These are phyloP conservation scores for Sistotremastrum suecicum DNA, from an alignment of 768 basidiomycete species.

Conservation along the genomic window DNA sequence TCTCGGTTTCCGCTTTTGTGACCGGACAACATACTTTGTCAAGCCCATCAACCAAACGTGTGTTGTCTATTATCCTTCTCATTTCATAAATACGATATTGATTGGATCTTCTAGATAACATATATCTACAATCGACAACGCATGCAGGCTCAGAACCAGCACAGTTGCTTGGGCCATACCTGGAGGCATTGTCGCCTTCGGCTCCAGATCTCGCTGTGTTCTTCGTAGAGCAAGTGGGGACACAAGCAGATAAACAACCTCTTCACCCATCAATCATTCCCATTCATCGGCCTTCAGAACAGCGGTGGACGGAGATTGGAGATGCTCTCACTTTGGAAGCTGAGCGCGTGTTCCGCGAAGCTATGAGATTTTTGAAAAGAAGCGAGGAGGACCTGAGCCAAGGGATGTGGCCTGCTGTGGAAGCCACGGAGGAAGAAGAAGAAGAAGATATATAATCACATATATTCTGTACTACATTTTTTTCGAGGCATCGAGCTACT, in stretches of 20 bases:
- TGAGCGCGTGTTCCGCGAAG: constrained; percentile 41
- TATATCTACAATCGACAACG: constrained; percentile 17
- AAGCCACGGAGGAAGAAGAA: no score
- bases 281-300: constrained; percentile 18
- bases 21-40: background rate
- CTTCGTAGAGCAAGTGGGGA: constrained; percentile 22
- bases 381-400: no score
- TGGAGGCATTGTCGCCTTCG: constrained; percentile 27
- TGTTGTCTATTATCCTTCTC: background rate
- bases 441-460: no score
- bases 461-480: no score
- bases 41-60: constrained; percentile 2
- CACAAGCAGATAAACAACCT: constrained; percentile 15
- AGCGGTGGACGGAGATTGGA: constrained; percentile 26
- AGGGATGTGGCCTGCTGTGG: no score
- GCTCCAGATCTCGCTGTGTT: constrained; percentile 27
- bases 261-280: constrained; percentile 18
- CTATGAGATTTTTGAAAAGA: constrained; percentile 17
- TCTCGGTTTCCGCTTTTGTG: constrained; percentile 45
- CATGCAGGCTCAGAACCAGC: constrained; percentile 18
- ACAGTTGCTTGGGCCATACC: constrained; percentile 40
- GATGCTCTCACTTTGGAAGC: constrained; percentile 45
- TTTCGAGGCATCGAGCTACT: no score
- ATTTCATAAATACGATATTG: constrained; percentile 4
- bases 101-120: constrained; percentile 48